Percentiles rank a stretch among this genome's conserved stretches.
These are phyloP conservation scores for Phylloporus rhodoxanthus DNA, from an alignment of 768 basidiomycete species.

Conservation along the genomic window DNA sequence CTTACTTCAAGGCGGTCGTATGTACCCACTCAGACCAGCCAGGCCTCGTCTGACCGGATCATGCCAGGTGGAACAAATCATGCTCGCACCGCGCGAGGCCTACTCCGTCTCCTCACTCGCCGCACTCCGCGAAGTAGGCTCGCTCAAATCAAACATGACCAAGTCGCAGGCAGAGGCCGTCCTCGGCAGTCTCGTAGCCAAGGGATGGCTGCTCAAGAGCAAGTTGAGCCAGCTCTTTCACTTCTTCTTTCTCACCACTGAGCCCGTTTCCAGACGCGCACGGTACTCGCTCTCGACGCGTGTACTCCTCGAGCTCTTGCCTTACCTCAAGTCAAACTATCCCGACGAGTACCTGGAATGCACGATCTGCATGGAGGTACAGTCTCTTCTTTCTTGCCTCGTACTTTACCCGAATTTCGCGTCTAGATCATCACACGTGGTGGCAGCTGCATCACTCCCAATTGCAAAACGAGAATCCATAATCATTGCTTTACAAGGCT, in stretches of 20 bases:
- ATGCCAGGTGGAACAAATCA: slow-evolving; percentile 76
- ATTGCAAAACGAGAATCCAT: slow-evolving; percentile 64
- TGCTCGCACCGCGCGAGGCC: slow-evolving; percentile 67
- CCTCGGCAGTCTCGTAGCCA: slow-evolving; percentile 76
- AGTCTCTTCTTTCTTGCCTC: slow-evolving; percentile 1
- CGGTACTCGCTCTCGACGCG: slow-evolving; percentile 75
- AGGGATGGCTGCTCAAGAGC: slow-evolving; percentile 74
- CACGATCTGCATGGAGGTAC: slow-evolving; percentile 65
- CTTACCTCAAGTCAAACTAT: slow-evolving; percentile 71
- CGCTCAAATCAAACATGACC: slow-evolving; percentile 58
- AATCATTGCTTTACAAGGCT: slow-evolving; percentile 55
- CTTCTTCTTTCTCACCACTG: background rate
- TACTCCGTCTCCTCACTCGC: slow-evolving; percentile 75
- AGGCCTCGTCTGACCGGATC: background rate
- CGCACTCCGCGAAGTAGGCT: slow-evolving; percentile 64
- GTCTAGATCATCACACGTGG: slow-evolving; percentile 67
- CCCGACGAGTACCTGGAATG: slow-evolving; percentile 69
- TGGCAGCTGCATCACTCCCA: slow-evolving; percentile 50
- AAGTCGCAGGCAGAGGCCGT: slow-evolving; percentile 71
- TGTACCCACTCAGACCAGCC: slow-evolving; percentile 19
- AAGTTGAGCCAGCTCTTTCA: slow-evolving; percentile 41
- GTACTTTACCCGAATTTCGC: background rate
- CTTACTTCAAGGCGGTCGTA: slow-evolving; percentile 80
- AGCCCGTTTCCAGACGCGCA: slow-evolving; percentile 41
- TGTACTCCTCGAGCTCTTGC: slow-evolving; percentile 63